Base-by-base conservation (phyloP, 495 filamentous ascomycete genomes). In the Venustampulla echinocandica region DNA sequence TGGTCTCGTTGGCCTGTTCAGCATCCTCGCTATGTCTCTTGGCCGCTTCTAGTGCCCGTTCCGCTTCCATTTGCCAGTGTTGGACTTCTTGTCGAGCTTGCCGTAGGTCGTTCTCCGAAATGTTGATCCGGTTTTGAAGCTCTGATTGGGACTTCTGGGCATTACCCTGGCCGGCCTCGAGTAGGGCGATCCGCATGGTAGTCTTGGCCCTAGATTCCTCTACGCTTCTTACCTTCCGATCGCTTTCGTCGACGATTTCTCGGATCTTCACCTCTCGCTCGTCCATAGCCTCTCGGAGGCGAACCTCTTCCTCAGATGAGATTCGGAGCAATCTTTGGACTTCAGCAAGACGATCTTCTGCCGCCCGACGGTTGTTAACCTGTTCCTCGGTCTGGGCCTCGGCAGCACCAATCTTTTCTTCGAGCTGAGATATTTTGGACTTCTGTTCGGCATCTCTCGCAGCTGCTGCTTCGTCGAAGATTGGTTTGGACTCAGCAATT, bases 321-420 rank as follows among this genome's bases (percentile, higher is more conserved):
- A 82, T 74, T 49, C 80, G 77, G 4, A 92, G 69, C 14, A 82
- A 71, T 46, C 77, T 74, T 60, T 86, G 77, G 21, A 80, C 70
- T 55, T 92, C 82, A 28, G 74, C 71, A 20, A 88, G 69, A 42
- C 79, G 79, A 57, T 90, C 84, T 57, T 90, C 84, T 2, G 81
- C 77, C 7, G 77, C 75, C 37, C 80, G 73, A 38, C 87, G 77
- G 36, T 61, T 64, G 35, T 79, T 74, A 49, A 80, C 69, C 53
- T 92, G 87, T 23, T 76, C 67, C 55, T 76, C 72, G 4, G 73
- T 65, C 54, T 66, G 69, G 5, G 68, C 68, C 20, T 73, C 67
- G 15, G 69, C 71, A 25, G 64, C 64, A 23, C 70, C 60, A 22
- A 76, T 53, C 52, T 69, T 64, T 44, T 67, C 68, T 44, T 75